Base-by-base conservation (phyloP, 495 filamentous ascomycete genomes). In the Tuber indicum region DNA sequence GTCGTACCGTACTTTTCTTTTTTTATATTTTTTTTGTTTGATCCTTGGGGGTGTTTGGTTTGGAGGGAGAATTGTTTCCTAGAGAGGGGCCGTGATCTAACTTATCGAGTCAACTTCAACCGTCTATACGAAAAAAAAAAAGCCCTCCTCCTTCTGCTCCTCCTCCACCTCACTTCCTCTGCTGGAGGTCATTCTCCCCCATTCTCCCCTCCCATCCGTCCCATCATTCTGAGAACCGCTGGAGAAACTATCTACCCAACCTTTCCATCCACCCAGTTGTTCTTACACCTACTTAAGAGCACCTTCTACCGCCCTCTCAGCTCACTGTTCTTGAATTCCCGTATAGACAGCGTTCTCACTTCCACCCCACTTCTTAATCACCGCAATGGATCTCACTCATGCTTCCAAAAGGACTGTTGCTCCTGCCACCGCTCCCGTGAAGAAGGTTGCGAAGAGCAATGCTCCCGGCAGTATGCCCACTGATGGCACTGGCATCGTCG, bases 401-500 rank as follows among this genome's bases (percentile, higher is more conserved):
- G 76, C 79, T 74, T 80, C 79, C 43, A 74, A 80, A 74, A 78
- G 74, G 32, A 80, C 75, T 71, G 78, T 79, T 62, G 78, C 75
- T 76, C 78, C 78, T 17, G 78, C 58, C 58, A 66, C 58, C 17
- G 58, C 58, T 36, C 58, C 58, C 26, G 58, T 19, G 58, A 66
- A 36, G 58, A 36, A 36, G 58, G 58, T 66, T 66, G 26, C 58
- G 36, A 32, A 66, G 26, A 36, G 58, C 71, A 66, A 66, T 66
- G 41, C 58, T 52, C 44, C 76, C 41, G 46, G 71, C 19, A 69
- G 62, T 17, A 75, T 73, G 42, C 76, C 78, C n/a, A 70, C 81
- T 69, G 82, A 84, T 78, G 82, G 82, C 72, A 75, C 84, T 96
- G 96, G 96, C 81, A 93, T 98, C 72, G 83, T 97, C 75, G 84